Evolutionary conservation across 768 basidiomycete genomes (phyloP).

Genomic region (Pulveroboletus sp.): DNA sequence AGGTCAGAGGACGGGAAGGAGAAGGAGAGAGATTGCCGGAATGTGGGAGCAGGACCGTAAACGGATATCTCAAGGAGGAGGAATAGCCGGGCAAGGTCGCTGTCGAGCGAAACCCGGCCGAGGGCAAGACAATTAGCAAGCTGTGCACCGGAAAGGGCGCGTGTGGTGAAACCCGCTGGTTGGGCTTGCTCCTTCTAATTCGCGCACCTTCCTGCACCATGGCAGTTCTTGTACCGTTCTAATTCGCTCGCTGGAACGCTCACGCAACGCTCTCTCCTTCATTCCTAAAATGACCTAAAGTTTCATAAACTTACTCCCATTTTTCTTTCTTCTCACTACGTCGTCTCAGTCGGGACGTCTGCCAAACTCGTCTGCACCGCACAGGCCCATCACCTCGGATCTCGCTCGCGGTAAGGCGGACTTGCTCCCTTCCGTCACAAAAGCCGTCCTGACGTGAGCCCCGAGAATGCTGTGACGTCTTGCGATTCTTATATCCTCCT

Average conservation of each 20-base stretch:
- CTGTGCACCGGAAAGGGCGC: constrained; percentile 14
- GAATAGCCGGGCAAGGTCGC: not conserved
- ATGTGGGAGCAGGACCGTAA: constrained; percentile 11
- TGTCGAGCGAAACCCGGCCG: not conserved
- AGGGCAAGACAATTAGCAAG: constrained; percentile 9
- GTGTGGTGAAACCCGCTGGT: not conserved
- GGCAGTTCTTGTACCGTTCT: not conserved
- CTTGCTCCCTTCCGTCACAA: constrained; percentile 12
- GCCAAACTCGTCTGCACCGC: constrained; percentile 32
- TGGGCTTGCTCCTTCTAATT: constrained; percentile 17
- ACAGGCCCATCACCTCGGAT: constrained; percentile 30
- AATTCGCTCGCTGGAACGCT: constrained; percentile 8
- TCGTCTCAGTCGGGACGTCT: constrained; percentile 26
- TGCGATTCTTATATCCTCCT: constrained; percentile 28
- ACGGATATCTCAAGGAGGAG: constrained; percentile 23
- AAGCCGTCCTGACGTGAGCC: constrained; percentile 27
- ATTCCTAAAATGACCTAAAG: constrained; percentile 32
- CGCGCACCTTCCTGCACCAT: not conserved
- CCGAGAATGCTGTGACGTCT: constrained; percentile 30
- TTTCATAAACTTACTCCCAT: constrained; percentile 26
- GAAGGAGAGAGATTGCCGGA: not conserved
- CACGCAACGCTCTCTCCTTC: constrained; percentile 19
- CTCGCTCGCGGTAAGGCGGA: constrained; percentile 24
- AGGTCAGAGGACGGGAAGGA: too few relatives aligned
- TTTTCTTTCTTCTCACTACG: constrained; percentile 22